Base-by-base conservation (phyloP, 768 basidiomycete genomes). In the Hemileccinum impolitum region DNA sequence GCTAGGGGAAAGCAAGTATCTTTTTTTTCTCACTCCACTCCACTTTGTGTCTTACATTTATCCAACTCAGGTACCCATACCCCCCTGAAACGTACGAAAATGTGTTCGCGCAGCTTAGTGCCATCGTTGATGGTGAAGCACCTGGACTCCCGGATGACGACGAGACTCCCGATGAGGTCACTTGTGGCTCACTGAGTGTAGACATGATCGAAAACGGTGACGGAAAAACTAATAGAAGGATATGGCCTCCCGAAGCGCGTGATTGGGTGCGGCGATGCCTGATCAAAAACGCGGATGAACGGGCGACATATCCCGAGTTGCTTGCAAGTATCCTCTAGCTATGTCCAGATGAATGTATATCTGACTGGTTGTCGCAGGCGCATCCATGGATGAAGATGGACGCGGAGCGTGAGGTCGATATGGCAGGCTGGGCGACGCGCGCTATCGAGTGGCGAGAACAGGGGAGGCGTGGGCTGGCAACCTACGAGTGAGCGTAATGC, bases 41-140 rank as follows among this genome's bases (percentile, higher is more conserved):
- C 25, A 14, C 19, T 19, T n/a, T 8, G 31, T 37, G 31, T 37
- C 49, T 57, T 15, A 55, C 31, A n/a, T 30, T 18, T 39, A 32
- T 42, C 36, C 32, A 35, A 31, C 25, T 13, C 26, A 67, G 65
- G 62, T 98, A 99, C 68, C 95, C 95, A 2, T 99, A 96, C 63
- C 95, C 95, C 26, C 94, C 94, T 23, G 94, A 98, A 72, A 95
- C 93, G 7, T 99, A 96, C 66, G 81, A 84, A 50, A 97, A 97
- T 66, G 94, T 97, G 14, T 96, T 99, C 70, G 95, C 94, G 2
- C 95, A 99, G 64, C 72, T 89, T 35, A 90, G 87, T n/a, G 94
- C 95, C 4, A 99, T 99, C 53, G 94, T 99, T 3, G 85, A 96
- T 55, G 95, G 94, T 1, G 90, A 93, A 48, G 87, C 94, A 10